Evolutionary conservation across 768 basidiomycete genomes (phyloP), one percentile per base, ranked within the genome.

Genomic region (Tylopilus sp.): DNA sequence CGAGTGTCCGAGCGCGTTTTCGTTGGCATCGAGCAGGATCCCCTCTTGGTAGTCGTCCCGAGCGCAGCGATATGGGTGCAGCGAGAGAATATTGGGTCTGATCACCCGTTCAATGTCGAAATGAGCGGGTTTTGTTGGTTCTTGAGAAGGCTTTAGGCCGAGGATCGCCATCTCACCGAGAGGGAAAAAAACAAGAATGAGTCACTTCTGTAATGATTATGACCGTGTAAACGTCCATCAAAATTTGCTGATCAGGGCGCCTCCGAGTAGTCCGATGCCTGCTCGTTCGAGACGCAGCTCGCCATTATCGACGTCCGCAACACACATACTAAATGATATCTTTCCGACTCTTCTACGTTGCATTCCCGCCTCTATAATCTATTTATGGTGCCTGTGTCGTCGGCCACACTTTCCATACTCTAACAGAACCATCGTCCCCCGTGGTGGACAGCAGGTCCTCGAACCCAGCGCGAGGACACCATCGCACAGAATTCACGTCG

Each of bases 1-100:
- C 3, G 90, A 86, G 65, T 91, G 90, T 0, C 97, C 96, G 31
- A 94, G 78, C 0, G 96, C 82, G 67, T 99, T 98, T 75, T 99
- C 97, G 72, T 99, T 99, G 14, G 97, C 97, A 61, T 99, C 97
- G 21, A 99, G 82, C 25, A 99, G 82, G 62, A 98, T 86, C 22
- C 95, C 95, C 3, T 82, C 75, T 44, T 85, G 83, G 73, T 97
- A 99, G 74, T 99, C 96, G 64, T 99, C 96, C 43, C 97, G 79
- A 1, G 97, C 97, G 63, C 94, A 98, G 28, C 95, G 85, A 71
- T 99, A 98, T 0, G 97, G 97, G 44, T 86, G 84, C 14, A 99
- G 76, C 1, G 90, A 74, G 44, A 97, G 87, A 63, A 99, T 95
- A 65, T 98, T 99, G 3, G 92, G 87, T n/a, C 95, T 81, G 60